These are phyloP conservation scores for Penicillium riverlandense DNA, from an alignment of 495 filamentous ascomycete species.

Conservation along the genomic window DNA sequence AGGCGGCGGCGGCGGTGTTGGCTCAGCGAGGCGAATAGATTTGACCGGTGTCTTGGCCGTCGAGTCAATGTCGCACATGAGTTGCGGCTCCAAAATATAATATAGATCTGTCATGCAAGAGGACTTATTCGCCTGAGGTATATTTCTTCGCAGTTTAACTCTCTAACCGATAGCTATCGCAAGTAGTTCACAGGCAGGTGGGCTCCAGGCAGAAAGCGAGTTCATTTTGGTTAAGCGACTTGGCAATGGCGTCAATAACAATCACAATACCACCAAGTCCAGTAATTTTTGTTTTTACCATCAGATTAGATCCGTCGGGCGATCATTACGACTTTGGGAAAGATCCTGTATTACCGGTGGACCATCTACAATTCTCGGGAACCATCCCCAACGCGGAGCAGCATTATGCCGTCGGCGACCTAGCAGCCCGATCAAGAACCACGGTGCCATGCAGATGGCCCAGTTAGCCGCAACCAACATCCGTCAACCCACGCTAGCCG, in stretches of 20 bases:
- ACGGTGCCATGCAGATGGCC: slow-evolving; percentile 64
- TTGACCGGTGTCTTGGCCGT: neutral
- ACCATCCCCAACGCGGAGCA: slow-evolving; percentile 39
- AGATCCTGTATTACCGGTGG: neutral
- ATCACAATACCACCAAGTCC: too few relatives aligned
- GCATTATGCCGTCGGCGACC: slow-evolving; percentile 51
- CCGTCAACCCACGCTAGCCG: slow-evolving; percentile 46
- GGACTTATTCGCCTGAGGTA: too few relatives aligned
- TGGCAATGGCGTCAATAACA: too few relatives aligned
- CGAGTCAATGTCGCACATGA: too few relatives aligned
- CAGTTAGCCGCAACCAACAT: slow-evolving; percentile 53
- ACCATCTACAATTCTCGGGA: slow-evolving; percentile 31
- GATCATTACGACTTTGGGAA: too few relatives aligned
- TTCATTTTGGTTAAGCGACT: too few relatives aligned
- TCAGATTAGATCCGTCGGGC: neutral
- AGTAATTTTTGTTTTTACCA: neutral
- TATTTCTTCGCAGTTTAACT: too few relatives aligned
- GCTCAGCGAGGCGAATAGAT: slow-evolving; percentile 8
- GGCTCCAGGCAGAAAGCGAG: too few relatives aligned
- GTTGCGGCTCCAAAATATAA: too few relatives aligned
- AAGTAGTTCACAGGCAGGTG: too few relatives aligned
- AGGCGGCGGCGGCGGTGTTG: slow-evolving; percentile 46
- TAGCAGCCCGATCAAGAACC: slow-evolving; percentile 54
- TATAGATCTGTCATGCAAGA: too few relatives aligned
- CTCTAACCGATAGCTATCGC: too few relatives aligned